Base-by-base conservation (phyloP, 2,329 filamentous ascomycete genomes). In the Penicillium freii region DNA sequence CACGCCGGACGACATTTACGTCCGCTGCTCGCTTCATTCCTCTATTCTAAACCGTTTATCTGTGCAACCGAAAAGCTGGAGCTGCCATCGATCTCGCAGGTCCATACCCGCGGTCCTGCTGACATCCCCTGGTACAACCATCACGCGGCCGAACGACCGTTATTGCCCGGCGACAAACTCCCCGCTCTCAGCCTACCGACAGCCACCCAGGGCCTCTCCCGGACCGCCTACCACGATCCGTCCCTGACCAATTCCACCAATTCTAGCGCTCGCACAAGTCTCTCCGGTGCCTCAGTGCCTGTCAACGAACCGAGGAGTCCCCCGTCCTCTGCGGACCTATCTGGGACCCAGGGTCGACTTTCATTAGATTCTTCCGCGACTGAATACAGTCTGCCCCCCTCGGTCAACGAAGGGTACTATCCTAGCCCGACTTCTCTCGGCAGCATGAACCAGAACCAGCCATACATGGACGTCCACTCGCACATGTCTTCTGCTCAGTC, bases 1-100 rank as follows among this genome's bases (percentile, higher is more conserved):
- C 58, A 65, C 61, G 66, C 63, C 64, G 66, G 62, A 66, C 58
- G 39, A 44, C 27, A 42, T 58, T 47, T 51, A 33, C 62, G 63
- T 67, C 63, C 65, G 62, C 68, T 69, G 65, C 59, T 57, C 59
- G 43, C 52, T 60, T 57, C 47, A 25, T 45, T 19, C 34, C 45
- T 50, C 51, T 44, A 51, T 60, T 65, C 65, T 62, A 66, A 69
- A 59, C 66, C 71, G 63, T 63, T 69, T 69, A 68, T 57, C 61
- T 64, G 61, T 66, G 73, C 80, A 85, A 88, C 86, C 90, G 90
- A 85, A 88, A 94, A 92, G 83, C 91, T 95, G 91, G 91, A 92
- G 90, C 87, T 92, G 77, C 89, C 90, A 80, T 90, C 90, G 80
- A 89, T 92, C 74, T 89, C 89, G 73, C 87, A 90, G 81, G 85